A percentile compares a stretch with the other conserved stretches of the same genome.
phyloP scores from a whole-genome alignment of 31 red algal genomes.

The Asparagopsis taxiformis region DNA sequence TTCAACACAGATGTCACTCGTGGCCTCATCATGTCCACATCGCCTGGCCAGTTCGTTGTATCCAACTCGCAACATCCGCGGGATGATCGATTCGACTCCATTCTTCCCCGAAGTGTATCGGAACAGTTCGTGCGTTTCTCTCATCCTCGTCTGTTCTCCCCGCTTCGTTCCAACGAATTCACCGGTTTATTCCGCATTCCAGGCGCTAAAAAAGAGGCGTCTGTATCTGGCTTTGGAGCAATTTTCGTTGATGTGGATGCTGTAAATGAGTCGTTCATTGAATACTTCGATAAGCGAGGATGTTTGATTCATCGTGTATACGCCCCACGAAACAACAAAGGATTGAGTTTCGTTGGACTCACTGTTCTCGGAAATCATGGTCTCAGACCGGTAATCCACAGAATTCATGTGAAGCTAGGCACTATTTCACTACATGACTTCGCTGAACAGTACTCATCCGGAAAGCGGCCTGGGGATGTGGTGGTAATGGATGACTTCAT shows the following conservation, averaged over 20 bases:
- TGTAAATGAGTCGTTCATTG: no score
- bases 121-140: slow-evolving; percentile 33
- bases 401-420: no score
- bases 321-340: no score
- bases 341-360: no score
- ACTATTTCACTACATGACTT: no score
- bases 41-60: slow-evolving; percentile 32
- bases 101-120: slow-evolving; percentile 5
- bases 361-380: no score
- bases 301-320: no score
- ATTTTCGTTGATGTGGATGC: slow-evolving; percentile 53
- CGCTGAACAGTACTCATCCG: no score
- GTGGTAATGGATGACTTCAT: no score
- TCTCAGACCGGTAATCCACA: no score
- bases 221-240: slow-evolving; percentile 37
- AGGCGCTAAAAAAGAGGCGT: slow-evolving; percentile 3
- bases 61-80: slow-evolving; percentile 7
- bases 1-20: slow-evolving; percentile 53
- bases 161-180: slow-evolving; percentile 20
- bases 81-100: slow-evolving; percentile 43
- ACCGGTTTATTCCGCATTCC: slow-evolving; percentile 23
- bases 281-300: no score
- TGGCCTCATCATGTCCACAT: slow-evolving; percentile 15
- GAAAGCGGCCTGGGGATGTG: no score
- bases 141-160: slow-evolving; percentile 29